Conservation (phyloP, 2,329 filamentous ascomycete species). For the Colletotrichum chlorophyti region DNA sequence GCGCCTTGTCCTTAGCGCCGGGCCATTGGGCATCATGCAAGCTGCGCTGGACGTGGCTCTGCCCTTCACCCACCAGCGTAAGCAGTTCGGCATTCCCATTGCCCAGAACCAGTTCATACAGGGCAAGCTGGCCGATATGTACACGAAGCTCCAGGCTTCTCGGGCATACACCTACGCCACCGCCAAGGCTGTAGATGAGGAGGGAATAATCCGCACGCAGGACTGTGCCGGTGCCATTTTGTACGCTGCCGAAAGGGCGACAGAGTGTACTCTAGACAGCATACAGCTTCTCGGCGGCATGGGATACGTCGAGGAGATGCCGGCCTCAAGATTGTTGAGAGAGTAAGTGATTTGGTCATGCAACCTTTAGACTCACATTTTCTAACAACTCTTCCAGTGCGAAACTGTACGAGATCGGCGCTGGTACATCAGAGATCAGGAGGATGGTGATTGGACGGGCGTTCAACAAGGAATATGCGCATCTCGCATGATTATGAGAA, state of each 20-base stretch:
- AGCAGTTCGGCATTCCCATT: constrained; percentile 87
- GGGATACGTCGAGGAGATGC: constrained; percentile 96
- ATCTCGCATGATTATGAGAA: constrained; percentile 25
- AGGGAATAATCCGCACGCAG: constrained; percentile 76
- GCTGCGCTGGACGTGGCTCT: constrained; percentile 83
- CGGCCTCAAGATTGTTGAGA: constrained; percentile 82
- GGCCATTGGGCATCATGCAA: constrained; percentile 94
- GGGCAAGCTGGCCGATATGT: constrained; percentile 95
- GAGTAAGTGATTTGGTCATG: constrained; percentile 55
- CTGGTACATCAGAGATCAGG: constrained; percentile 92
- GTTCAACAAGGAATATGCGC: constrained; percentile 84
- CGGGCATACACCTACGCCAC: constrained; percentile 88
- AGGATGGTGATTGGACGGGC: constrained; percentile 92
- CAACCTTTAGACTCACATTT: background rate
- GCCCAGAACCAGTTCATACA: constrained; percentile 94
- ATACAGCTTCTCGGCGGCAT: constrained; percentile 94
- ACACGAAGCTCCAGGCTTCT: constrained; percentile 87
- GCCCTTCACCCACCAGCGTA: constrained; percentile 87
- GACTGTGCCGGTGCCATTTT: constrained; percentile 95
- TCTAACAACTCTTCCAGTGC: constrained; percentile 54
- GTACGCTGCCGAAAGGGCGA: constrained; percentile 90
- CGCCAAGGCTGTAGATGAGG: constrained; percentile 80
- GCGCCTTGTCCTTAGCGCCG: constrained; percentile 87
- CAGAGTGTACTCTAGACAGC: constrained; percentile 84
- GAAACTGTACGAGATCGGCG: constrained; percentile 93